Base-by-base conservation (phyloP, 768 basidiomycete genomes). In the Exsudoporus frostii region DNA sequence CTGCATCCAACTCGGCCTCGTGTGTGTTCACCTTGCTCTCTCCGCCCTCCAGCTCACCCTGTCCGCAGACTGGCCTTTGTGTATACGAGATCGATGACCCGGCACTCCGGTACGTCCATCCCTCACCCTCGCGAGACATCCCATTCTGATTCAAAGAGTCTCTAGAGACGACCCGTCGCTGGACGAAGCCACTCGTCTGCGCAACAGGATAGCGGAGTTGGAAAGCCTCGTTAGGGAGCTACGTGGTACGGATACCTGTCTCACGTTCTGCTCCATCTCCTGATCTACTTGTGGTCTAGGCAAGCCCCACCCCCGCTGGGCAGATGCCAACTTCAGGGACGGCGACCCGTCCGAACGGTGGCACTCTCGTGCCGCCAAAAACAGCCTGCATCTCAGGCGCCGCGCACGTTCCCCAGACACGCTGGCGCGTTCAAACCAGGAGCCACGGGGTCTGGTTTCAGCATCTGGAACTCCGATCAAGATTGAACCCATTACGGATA, bases 1-100 rank as follows among this genome's bases (percentile, higher is more conserved):
- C 45, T 95, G 92, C 71, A 94, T 93, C 52, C 89, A 93, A 58
- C 81, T 94, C 20, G 91, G 92, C 50, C 72, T 95, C 70, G 92
- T 92, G 73, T 55, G 69, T 58, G 19, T n/a, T 50, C 51, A 29
- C 27, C 50, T 37, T 25, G 17, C 30, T 45, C 40, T 22, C 2
- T 46, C 33, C 38, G 51, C 34, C 37, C 8, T 48, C 54, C 43
- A 1, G 45, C 56, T 59, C 40, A 43, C 48, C 53, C 3, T 45
- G 20, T 15, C 60, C 45, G 3, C 7, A 92, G 90, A 95, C 93
- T 20, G 93, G 93, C 46, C 86, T 95, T 17, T 96, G 93, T 68
- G 92, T 96, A 1, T 96, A 96, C 61, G 93, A 96, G 66, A 89
- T 95, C 58, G 93, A 95, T 67, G 92, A 92, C 71, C 90, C 90